Evolutionary conservation across 2,329 filamentous ascomycete genomes (phyloP).

Genomic region (Nemania sp.): DNA sequence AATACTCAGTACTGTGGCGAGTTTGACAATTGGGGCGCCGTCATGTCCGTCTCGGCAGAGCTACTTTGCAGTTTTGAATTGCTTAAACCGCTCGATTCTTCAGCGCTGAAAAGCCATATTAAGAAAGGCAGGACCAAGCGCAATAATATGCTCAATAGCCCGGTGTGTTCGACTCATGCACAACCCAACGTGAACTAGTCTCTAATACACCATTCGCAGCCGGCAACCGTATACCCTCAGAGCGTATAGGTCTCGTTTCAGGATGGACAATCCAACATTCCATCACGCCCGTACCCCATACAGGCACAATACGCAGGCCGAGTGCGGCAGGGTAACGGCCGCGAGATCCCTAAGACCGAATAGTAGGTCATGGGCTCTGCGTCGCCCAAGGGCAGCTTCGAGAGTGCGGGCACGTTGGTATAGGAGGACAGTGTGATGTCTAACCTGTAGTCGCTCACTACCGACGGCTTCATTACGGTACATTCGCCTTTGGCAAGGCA

Average conservation of each 20-base stretch:
- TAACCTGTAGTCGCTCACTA: constrained; percentile 1
- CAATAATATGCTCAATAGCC: constrained; percentile 94
- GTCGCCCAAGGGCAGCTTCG: constrained; percentile 1
- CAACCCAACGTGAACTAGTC: not conserved
- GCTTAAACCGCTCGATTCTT: constrained; percentile 93
- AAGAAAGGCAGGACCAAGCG: constrained; percentile 96
- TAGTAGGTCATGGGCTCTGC: constrained; percentile 12
- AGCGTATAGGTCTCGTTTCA: constrained; percentile 50
- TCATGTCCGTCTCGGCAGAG: constrained; percentile 96
- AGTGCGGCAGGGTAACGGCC: not conserved
- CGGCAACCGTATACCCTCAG: constrained; percentile 60
- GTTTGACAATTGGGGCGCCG: constrained; percentile 98
- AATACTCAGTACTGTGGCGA: constrained; percentile 84
- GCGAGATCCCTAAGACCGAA: constrained; percentile 3
- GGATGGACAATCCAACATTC: constrained; percentile 7
- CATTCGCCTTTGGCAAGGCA: constrained; percentile 16
- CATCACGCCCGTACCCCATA: constrained; percentile 1
- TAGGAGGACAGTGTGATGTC: constrained; percentile 3
- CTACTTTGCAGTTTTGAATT: constrained; percentile 96
- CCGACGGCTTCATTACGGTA: constrained; percentile 14
- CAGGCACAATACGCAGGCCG: constrained; percentile 4
- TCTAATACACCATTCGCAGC: constrained; percentile 44
- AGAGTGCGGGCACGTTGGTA: constrained; percentile 1
- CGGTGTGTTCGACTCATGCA: constrained; percentile 64
- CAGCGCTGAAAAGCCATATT: constrained; percentile 95